Conservation (phyloP, 2,329 filamentous ascomycete genomes). For the Metarhizium anisopliae region DNA sequence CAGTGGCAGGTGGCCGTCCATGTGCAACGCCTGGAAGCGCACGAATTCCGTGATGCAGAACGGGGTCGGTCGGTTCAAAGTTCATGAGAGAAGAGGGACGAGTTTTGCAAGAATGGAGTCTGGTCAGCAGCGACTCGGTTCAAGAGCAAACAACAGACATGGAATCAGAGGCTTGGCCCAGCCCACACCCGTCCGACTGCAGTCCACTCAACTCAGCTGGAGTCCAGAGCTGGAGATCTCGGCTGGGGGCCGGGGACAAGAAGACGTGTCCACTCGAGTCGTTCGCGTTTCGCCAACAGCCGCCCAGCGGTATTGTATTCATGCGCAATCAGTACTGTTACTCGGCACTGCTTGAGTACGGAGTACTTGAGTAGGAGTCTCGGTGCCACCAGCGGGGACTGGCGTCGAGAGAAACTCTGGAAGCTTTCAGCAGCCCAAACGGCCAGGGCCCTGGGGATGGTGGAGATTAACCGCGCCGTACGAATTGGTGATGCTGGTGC, state of each 20-base stretch:
- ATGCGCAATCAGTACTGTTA: too few relatives aligned
- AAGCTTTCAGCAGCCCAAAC: too few relatives aligned
- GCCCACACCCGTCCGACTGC: neutral
- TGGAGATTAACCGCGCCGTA: too few relatives aligned
- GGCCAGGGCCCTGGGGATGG: too few relatives aligned
- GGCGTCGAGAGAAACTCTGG: too few relatives aligned
- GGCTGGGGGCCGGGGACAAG: neutral
- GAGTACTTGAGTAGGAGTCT: too few relatives aligned
- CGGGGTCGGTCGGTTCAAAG: neutral
- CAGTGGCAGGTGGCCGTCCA: neutral
- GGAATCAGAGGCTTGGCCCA: neutral
- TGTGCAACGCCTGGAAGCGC: neutral
- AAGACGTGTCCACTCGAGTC: too few relatives aligned
- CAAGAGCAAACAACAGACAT: neutral
- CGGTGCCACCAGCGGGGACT: too few relatives aligned
- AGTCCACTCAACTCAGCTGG: neutral
- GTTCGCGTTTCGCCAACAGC: too few relatives aligned
- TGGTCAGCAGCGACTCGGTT: neutral
- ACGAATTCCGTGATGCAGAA: neutral
- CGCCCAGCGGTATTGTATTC: too few relatives aligned
- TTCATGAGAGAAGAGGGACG: neutral
- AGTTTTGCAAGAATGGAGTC: neutral
- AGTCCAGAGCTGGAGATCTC: neutral
- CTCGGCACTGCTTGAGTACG: too few relatives aligned
- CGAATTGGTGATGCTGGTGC: too few relatives aligned